phyloP scores from a whole-genome alignment of 306 rosid species.

The Hippophae tibetana region DNA sequence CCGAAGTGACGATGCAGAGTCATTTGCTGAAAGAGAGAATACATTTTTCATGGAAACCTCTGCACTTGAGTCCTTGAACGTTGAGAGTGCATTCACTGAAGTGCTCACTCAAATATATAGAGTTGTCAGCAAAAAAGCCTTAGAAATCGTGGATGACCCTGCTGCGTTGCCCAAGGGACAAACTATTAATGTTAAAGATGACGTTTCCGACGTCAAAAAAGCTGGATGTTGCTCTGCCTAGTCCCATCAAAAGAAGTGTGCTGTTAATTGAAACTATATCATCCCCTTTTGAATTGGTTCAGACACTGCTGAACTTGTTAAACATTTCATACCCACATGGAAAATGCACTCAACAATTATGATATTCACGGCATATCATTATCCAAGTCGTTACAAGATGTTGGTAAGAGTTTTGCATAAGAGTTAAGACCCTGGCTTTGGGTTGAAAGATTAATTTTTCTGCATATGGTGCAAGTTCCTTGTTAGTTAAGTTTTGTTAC shows the following conservation, averaged over 20 bases:
- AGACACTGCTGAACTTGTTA: neutral
- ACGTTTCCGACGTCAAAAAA: conserved; percentile 63
- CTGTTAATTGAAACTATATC: conserved; percentile 5
- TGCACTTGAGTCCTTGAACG: conserved; percentile 70
- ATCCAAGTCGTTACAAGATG: neutral
- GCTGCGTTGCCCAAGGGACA: conserved; percentile 70
- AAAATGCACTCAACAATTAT: neutral
- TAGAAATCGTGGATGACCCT: conserved; percentile 70
- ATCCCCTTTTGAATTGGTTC: conserved; percentile 13
- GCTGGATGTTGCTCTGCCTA: conserved; percentile 71
- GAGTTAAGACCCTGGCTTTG: neutral
- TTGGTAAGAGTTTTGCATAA: neutral
- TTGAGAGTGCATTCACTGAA: conserved; percentile 70
- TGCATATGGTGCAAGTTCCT: conserved; percentile 1
- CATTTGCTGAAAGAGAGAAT: conserved; percentile 60
- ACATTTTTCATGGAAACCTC: conserved; percentile 78
- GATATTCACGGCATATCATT: neutral
- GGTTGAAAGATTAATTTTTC: neutral
- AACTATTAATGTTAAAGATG: conserved; percentile 63
- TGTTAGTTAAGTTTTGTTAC: neutral
- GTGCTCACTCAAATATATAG: conserved; percentile 68
- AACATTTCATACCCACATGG: neutral
- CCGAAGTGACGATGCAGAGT: conserved; percentile 47
- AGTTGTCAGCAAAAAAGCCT: conserved; percentile 65
- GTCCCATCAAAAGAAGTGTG: conserved; percentile 15